A percentile compares a stretch with the other conserved stretches of the same genome.
Conservation (phyloP, 1,284 basidiomycete species). For the Ustilago cynodontis region DNA sequence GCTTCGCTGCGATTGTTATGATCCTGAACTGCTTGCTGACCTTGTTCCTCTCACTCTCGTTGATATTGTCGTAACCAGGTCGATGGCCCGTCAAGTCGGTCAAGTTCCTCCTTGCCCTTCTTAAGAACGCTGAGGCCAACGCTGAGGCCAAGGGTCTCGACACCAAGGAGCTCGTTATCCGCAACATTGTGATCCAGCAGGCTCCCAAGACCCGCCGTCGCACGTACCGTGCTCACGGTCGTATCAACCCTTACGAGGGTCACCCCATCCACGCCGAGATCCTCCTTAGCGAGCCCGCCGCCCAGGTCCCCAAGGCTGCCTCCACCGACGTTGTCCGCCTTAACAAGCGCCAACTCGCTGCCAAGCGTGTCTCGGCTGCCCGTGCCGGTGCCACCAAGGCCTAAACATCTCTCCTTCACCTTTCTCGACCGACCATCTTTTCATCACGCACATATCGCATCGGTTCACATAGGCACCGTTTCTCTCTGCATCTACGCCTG, state of each 20-base stretch:
- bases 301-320: slow-evolving; percentile 67
- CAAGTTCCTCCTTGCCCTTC: slow-evolving; percentile 90
- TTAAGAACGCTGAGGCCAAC: slow-evolving; percentile 99
- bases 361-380: slow-evolving; percentile 62
- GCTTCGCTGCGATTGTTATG: neutral
- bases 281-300: slow-evolving; percentile 64
- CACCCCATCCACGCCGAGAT: slow-evolving; percentile 93
- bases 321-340: slow-evolving; percentile 54
- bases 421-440: slow-evolving; percentile 10
- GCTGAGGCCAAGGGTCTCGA: slow-evolving; percentile 97
- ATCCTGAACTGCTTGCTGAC: slow-evolving; percentile 17
- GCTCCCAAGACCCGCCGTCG: slow-evolving; percentile 99
- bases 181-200: slow-evolving; percentile 98
- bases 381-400: slow-evolving; percentile 61
- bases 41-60: neutral
- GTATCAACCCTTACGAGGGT: slow-evolving; percentile 79
- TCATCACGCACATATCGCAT: slow-evolving; percentile 4
- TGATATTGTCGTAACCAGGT: slow-evolving; percentile 71
- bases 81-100: slow-evolving; percentile 99
- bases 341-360: slow-evolving; percentile 69
- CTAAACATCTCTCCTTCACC: slow-evolving; percentile 12
- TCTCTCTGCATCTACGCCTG: slow-evolving; percentile 11
- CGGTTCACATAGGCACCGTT: slow-evolving; percentile 1
- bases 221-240: slow-evolving; percentile 98
- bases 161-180: slow-evolving; percentile 90